These are phyloP conservation scores for Huiozyma sinensis DNA, from an alignment of 805 yeast genomes.

Conservation along the genomic window DNA sequence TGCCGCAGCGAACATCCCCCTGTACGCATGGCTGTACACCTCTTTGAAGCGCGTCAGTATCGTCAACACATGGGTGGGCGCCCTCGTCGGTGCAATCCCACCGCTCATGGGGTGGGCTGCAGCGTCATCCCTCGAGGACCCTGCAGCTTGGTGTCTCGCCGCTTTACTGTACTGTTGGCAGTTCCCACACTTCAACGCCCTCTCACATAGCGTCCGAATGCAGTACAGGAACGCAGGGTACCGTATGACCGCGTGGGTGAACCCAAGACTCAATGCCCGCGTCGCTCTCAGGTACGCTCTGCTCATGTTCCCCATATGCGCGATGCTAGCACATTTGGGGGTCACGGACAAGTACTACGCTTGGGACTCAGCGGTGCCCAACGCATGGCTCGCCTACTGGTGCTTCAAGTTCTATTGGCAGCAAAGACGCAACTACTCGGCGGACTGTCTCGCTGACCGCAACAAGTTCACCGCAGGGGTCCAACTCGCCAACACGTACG, in stretches of 20 bases:
- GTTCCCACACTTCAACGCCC: slow-evolving; percentile 92
- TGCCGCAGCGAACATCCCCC: slow-evolving; percentile 69
- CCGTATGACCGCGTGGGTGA: slow-evolving; percentile 92
- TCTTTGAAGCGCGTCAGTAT: slow-evolving; percentile 78
- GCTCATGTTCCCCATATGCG: slow-evolving; percentile 89
- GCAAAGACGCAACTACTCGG: slow-evolving; percentile 50
- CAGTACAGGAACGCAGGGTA: slow-evolving; percentile 92
- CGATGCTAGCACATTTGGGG: slow-evolving; percentile 65
- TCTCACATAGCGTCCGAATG: slow-evolving; percentile 76
- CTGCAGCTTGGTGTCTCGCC: slow-evolving; percentile 94
- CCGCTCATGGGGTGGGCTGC: slow-evolving; percentile 99
- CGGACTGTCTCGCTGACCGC: slow-evolving; percentile 25
- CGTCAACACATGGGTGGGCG: slow-evolving; percentile 96
- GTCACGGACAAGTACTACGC: slow-evolving; percentile 76
- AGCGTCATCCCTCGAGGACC: slow-evolving; percentile 65
- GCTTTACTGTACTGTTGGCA: slow-evolving; percentile 93
- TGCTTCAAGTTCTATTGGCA: slow-evolving; percentile 81
- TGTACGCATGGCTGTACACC: slow-evolving; percentile 87
- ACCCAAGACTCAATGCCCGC: slow-evolving; percentile 85
- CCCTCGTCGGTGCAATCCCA: slow-evolving; percentile 96
- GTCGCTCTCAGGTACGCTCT: slow-evolving; percentile 85
- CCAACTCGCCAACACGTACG: slow-evolving; percentile 52
- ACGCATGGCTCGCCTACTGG: slow-evolving; percentile 76
- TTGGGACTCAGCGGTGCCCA: slow-evolving; percentile 70
- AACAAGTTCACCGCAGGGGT: slow-evolving; percentile 41